phyloP scores from a whole-genome alignment of 192 early-diverging fungal species.

The Lobosporangium transversale region DNA sequence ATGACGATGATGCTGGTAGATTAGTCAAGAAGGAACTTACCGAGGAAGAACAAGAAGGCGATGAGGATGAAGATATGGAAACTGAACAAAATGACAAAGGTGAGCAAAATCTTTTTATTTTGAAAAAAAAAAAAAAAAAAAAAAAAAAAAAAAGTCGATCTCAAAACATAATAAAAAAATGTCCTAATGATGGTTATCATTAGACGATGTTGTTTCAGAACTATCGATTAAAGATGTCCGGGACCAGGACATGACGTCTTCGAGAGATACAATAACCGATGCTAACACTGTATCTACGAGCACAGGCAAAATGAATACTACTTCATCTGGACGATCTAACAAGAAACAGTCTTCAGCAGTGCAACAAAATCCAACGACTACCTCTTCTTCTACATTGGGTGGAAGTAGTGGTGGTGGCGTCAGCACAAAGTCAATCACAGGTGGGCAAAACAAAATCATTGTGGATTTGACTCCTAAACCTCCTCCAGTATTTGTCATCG shows the following conservation, averaged over 20 bases:
- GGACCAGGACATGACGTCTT: no score
- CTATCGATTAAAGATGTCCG: slow-evolving; percentile 1
- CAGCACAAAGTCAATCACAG: neutral
- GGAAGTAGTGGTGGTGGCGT: neutral
- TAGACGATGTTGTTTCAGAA: slow-evolving; percentile 3
- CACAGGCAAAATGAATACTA: no score
- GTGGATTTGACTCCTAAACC: neutral
- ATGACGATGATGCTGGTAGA: neutral
- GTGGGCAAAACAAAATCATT: neutral
- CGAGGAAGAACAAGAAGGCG: neutral
- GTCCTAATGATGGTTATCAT: neutral
- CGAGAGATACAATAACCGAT: no score
- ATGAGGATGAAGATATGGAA: no score
- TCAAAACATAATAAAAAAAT: neutral
- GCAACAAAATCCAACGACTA: no score
- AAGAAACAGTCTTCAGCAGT: slow-evolving; percentile 8
- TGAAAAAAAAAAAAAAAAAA: no score
- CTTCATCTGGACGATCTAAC: neutral
- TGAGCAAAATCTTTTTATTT: no score
- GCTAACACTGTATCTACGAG: neutral
- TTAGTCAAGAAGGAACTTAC: neutral
- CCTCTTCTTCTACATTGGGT: no score
- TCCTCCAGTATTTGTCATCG: slow-evolving; percentile 27
- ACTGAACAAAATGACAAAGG: neutral
- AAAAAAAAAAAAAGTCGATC: no score